Conservation (phyloP, 192 early-diverging fungal species). For the Podila minutissima region DNA sequence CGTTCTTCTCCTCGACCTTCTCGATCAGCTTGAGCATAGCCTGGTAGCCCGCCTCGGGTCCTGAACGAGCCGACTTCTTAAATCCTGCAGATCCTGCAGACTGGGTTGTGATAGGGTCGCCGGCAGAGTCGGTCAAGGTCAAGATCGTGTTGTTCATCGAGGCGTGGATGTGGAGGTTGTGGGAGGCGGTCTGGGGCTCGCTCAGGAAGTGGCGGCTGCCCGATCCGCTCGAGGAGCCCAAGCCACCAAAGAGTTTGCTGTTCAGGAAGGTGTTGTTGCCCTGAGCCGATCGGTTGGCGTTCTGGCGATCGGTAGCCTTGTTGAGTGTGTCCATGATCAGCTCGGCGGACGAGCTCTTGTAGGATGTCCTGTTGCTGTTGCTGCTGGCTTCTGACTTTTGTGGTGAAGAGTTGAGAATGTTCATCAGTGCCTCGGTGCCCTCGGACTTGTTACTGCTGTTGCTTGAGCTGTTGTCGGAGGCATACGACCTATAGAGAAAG, state of each 20-base stretch:
- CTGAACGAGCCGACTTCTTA: constrained; percentile 88
- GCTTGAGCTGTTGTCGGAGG: constrained; percentile 11
- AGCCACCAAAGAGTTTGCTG: neutral
- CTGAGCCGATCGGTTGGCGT: neutral
- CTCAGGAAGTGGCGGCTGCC: constrained; percentile 15
- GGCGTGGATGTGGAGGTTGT: constrained; percentile 66
- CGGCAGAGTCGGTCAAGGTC: constrained; percentile 78
- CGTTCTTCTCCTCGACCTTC: constrained; percentile 71
- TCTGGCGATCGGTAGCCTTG: constrained; percentile 34
- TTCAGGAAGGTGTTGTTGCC: constrained; percentile 10
- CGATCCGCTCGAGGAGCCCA: neutral
- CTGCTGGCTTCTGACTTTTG: neutral
- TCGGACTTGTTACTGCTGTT: constrained; percentile 14
- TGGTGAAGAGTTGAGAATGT: constrained; percentile 17
- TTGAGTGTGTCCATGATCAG: constrained; percentile 42
- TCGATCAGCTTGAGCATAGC: constrained; percentile 78
- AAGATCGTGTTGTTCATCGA: constrained; percentile 90
- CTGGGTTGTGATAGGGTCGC: constrained; percentile 74
- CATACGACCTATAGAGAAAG: constrained; percentile 16
- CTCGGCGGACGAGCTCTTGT: constrained; percentile 11
- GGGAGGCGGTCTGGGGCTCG: constrained; percentile 33
- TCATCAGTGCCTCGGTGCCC: constrained; percentile 27
- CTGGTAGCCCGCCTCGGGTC: constrained; percentile 93
- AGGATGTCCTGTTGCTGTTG: constrained; percentile 7
- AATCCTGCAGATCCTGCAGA: constrained; percentile 88